Evolutionary conservation across 192 early-diverging fungal genomes (phyloP).

Genomic region (Glomus cerebriforme): DNA sequence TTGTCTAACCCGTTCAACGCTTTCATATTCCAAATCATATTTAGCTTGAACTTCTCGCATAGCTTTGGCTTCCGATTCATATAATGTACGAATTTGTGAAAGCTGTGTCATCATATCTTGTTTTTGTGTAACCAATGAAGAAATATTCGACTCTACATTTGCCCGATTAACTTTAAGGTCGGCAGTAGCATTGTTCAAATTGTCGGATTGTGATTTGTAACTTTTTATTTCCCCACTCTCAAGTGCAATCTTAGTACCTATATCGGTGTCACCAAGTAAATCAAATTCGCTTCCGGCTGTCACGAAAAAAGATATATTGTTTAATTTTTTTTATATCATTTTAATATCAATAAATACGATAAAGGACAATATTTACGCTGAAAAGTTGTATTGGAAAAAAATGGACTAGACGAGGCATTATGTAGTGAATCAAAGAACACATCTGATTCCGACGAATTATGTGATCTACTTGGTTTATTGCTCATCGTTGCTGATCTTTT

Average conservation of each 20-base stretch:
- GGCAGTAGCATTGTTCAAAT: constrained; percentile 50
- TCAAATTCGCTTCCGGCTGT: constrained; percentile 33
- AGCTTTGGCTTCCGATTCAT: constrained; percentile 61
- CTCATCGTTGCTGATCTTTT: not conserved
- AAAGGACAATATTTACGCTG: not conserved
- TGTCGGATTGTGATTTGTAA: constrained; percentile 61
- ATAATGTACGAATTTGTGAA: constrained; percentile 55
- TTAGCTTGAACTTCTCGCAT: constrained; percentile 56
- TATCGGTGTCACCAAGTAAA: constrained; percentile 42
- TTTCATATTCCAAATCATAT: constrained; percentile 50
- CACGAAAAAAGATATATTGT: not conserved
- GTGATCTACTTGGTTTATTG: constrained; percentile 1
- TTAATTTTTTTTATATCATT: not conserved
- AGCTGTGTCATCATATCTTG: constrained; percentile 62
- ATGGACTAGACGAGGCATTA: not conserved
- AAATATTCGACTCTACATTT: constrained; percentile 60
- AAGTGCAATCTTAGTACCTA: constrained; percentile 49
- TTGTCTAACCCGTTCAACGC: constrained; percentile 44
- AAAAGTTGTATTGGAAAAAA: not conserved
- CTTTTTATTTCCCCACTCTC: constrained; percentile 65
- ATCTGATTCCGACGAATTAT: not conserved
- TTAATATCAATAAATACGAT: not conserved
- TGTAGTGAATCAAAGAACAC: not conserved
- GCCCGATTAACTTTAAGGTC: constrained; percentile 59
- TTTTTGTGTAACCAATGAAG: constrained; percentile 59